Evolutionary conservation across 345 rosid genomes (phyloP).

Genomic region (Melastoma malabathricum): DNA sequence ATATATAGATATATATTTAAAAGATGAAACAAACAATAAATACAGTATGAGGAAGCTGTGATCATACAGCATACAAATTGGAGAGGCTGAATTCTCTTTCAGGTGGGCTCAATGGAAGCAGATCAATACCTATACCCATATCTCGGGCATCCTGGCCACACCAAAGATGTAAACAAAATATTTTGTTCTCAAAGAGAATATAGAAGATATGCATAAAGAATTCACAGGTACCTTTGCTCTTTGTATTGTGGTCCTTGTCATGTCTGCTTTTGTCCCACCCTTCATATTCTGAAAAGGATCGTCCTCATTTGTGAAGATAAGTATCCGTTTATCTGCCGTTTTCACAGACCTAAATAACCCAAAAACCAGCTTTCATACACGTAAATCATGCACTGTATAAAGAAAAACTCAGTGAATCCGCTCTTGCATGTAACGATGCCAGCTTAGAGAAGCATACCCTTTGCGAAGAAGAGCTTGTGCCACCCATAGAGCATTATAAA

Average conservation of each 20-base stretch:
- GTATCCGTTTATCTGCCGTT: slow-evolving; percentile 71
- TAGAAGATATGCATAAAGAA: slow-evolving; percentile 5
- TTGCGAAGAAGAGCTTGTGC: slow-evolving; percentile 92
- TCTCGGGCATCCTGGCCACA: slow-evolving; percentile 81
- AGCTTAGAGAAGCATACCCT: slow-evolving; percentile 39
- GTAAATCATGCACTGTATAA: too few relatives aligned
- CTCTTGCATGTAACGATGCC: too few relatives aligned
- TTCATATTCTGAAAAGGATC: slow-evolving; percentile 78
- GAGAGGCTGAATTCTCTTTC: slow-evolving; percentile 56
- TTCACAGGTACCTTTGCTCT: slow-evolving; percentile 60
- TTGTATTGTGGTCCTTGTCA: slow-evolving; percentile 86
- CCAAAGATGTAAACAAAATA: neutral
- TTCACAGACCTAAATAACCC: slow-evolving; percentile 41
- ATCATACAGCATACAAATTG: slow-evolving; percentile 51
- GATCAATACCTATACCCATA: slow-evolving; percentile 86
- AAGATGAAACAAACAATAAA: slow-evolving; percentile 3
- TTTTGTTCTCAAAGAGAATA: neutral
- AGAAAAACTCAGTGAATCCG: too few relatives aligned
- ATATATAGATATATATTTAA: slow-evolving; percentile 1
- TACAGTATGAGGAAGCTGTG: slow-evolving; percentile 11
- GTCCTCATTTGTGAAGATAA: slow-evolving; percentile 84
- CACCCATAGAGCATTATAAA: slow-evolving; percentile 90
- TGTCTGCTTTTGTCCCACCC: slow-evolving; percentile 64
- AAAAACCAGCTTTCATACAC: too few relatives aligned
- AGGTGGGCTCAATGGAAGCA: slow-evolving; percentile 58